These are phyloP conservation scores for Pseudofabraea citricarpa DNA, from an alignment of 2,329 filamentous ascomycete genomes.

Conservation along the genomic window DNA sequence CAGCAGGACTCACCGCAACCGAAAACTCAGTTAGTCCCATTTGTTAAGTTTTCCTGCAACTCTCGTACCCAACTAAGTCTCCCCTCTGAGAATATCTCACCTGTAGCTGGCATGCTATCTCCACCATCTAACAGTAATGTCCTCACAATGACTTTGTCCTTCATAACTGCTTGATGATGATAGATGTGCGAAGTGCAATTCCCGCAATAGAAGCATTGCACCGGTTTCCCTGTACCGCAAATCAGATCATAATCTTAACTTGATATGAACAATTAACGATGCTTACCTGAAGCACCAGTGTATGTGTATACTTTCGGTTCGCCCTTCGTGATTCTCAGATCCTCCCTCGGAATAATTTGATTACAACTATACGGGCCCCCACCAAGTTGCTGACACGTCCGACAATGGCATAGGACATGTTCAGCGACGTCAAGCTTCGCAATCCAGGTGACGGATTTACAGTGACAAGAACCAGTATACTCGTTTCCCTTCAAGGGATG, in stretches of 20 bases:
- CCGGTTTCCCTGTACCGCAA: constrained; percentile 3
- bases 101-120: not conserved
- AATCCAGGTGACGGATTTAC: not conserved
- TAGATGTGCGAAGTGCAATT: constrained; percentile 7
- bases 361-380: not conserved
- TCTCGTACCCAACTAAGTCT: not conserved
- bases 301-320: not conserved
- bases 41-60: too few species aligned
- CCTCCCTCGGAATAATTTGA: not conserved
- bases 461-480: not conserved
- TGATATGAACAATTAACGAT: not conserved
- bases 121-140: constrained; percentile 4
- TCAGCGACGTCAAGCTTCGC: not conserved
- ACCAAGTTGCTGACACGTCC: not conserved
- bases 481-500: not conserved
- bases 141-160: constrained; percentile 5
- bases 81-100: not conserved
- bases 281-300: not conserved
- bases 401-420: not conserved
- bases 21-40: too few species aligned
- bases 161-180: constrained; percentile 7
- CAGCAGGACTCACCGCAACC: too few species aligned
- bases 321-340: constrained; percentile 1
- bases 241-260: not conserved
- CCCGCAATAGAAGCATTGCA: constrained; percentile 5